Base-by-base conservation (phyloP, 148 eudicot genomes). In the Mesembryanthemum crystallinum region DNA sequence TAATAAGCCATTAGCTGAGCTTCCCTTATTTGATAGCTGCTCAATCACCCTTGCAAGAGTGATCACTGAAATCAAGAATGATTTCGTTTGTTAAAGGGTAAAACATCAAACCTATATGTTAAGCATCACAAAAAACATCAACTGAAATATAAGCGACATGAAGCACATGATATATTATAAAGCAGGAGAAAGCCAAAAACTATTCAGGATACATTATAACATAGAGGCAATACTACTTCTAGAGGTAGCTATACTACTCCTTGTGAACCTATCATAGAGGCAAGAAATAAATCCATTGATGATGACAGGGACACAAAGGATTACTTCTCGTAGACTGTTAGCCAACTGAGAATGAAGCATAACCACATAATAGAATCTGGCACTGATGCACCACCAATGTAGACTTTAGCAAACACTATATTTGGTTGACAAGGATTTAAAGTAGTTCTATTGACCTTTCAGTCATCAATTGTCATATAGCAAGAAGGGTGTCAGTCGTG, bases 11-110 rank as follows among this genome's bases (percentile, higher is more conserved):
- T 67, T 55, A 30, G 76, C 65, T 43, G 79, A 78, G 63, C 77
- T 83, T 78, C 83, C 84, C 54, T 76, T 64, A 9, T 30, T 71
- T 47, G 86, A 49, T 68, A 91, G 76, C 80, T 81, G 86, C 74
- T 89, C 93, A 82, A 87, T 81, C 28, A 83, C 82, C 80, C 88
- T 89, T 47, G 86, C 86, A 70, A 91, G 75, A 74, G 89, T 77
- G 69, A 85, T 74, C 10, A 83, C 96, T 91, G 86, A 51, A 85
- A 80, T 55, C 69, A 67, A 79, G 11, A 11, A 73, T 33, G 52
- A 65, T 76, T 37, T 12, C 27, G 5, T 55, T 51, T 15, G 12
- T 64, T 61, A 52, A 20, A 0, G 17, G 54, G 55, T 25, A 12
- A 42, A 70, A 61, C 32, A 37, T 11, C 14, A 29, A 65, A 37